A percentile compares a stretch with the other conserved stretches of the same genome.
Evolutionary conservation across 2,329 filamentous ascomycete genomes (phyloP).

Genomic region (Metarhizium guizhouense): DNA sequence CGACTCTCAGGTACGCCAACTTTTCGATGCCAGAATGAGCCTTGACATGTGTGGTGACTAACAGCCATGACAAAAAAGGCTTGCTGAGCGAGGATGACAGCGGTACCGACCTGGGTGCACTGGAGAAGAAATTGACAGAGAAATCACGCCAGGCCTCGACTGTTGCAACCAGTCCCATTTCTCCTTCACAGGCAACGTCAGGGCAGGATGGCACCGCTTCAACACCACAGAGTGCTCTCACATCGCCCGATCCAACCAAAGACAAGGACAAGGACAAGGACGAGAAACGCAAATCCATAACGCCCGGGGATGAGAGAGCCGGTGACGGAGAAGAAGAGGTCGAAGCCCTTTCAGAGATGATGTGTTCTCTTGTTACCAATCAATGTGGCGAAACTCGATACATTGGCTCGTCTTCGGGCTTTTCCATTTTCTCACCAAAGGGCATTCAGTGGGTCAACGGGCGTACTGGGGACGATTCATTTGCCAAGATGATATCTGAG

Average conservation of each 20-base stretch:
- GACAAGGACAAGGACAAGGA: constrained; percentile 25
- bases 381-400: constrained; percentile 91
- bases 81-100: constrained; percentile 78
- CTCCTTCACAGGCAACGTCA: constrained; percentile 38
- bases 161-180: constrained; percentile 36
- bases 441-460: constrained; percentile 98
- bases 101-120: constrained; percentile 76
- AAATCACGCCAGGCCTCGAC: constrained; percentile 44
- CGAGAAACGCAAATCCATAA: constrained; percentile 26
- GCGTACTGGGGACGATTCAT: constrained; percentile 91
- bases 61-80: constrained; percentile 31
- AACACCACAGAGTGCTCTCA: constrained; percentile 44
- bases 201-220: constrained; percentile 32
- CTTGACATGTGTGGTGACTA: background rate
- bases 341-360: constrained; percentile 89
- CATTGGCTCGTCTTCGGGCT: constrained; percentile 96
- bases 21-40: background rate
- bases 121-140: constrained; percentile 68
- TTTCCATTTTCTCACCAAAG: constrained; percentile 97
- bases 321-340: constrained; percentile 55
- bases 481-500: constrained; percentile 88
- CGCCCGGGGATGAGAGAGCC: constrained; percentile 32
- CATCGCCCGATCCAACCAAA: constrained; percentile 40
- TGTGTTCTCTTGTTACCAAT: constrained; percentile 96
- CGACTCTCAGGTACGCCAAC: constrained; percentile 59